Base-by-base conservation (phyloP, 2,329 filamentous ascomycete genomes). In the Colletotrichum sansevieriae region DNA sequence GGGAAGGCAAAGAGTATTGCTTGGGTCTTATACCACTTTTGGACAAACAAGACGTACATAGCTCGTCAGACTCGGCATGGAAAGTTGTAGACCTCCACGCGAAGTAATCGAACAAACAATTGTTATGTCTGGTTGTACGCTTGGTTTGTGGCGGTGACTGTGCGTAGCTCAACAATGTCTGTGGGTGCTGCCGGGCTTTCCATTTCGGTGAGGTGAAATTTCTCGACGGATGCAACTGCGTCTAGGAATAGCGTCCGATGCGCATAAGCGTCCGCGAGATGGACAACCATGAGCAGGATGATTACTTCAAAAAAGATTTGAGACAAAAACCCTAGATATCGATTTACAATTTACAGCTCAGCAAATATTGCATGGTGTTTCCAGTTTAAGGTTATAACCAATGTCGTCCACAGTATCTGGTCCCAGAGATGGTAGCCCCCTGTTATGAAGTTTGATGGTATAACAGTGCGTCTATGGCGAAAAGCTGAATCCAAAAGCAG, bases 21-120 rank as follows among this genome's bases (percentile, higher is more conserved):
- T 65, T 58, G 52, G 33, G 39, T 65, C 8, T 65, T 68, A 68
- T 68, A 65, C 54, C 65, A 68, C 11, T 15, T 11, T 46, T 65
- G 52, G 44, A 59, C 60, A 54, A 54, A 63, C 61, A 56, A 39
- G 55, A 57, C 33, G 65, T 68, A 68, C 46, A 68, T 65, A 68
- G 29, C 54, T 54, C 29, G 65, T 55, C 46, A 22, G 35, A 52
- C 56, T 35, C 43, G n/a, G 43, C 37, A 56, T 44, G 25, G 25
- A 29, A 9, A 22, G 43, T 39, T 63, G 18, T 41, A 49, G 2
- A 11, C 59, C 51, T 37, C 44, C 25, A 44, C 51, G 43, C 43
- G 37, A 11, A 29, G 65, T 18, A 29, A 58, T 58, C 12, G 52
- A 63, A 64, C 33, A 58, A 52, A 64, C 18, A 41, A 11, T 22